phyloP scores from a whole-genome alignment of 306 rosid species.

The Vigna radiata region DNA sequence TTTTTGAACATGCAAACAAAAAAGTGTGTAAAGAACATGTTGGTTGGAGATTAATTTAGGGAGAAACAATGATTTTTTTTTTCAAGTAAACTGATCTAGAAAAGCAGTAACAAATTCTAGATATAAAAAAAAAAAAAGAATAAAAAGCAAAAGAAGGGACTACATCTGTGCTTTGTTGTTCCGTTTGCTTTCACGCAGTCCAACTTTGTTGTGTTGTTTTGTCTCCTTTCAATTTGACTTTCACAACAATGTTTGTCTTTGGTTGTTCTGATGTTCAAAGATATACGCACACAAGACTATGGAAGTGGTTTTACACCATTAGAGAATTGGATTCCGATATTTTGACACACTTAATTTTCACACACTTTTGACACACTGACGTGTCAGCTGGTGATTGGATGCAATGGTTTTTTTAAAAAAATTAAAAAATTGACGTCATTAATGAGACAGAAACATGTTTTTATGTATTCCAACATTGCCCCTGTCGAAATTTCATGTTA shows the following conservation, averaged over 20 bases:
- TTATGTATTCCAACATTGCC: no score
- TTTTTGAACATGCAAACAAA: not conserved
- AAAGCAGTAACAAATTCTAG: not conserved
- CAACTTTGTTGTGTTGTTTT: not conserved
- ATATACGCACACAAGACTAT: not conserved
- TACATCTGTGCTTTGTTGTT: not conserved
- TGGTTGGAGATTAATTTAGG: not conserved
- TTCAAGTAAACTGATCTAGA: not conserved
- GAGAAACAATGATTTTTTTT: not conserved
- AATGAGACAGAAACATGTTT: no score
- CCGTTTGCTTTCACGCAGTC: not conserved
- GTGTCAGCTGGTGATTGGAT: no score
- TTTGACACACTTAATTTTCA: no score
- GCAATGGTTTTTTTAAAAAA: no score
- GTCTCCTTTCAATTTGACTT: not conserved
- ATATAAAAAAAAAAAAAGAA: not conserved
- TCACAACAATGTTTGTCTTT: not conserved
- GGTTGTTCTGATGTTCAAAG: not conserved
- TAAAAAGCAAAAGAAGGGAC: not conserved
- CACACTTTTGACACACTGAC: no score
- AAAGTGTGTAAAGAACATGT: not conserved
- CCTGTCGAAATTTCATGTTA: no score
- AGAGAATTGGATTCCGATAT: no score
- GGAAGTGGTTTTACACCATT: not conserved
- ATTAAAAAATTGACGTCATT: no score